Percentiles rank a stretch among this genome's conserved stretches.
These are phyloP conservation scores for Amanita molliuscula DNA, from an alignment of 768 basidiomycete genomes.

Conservation along the genomic window DNA sequence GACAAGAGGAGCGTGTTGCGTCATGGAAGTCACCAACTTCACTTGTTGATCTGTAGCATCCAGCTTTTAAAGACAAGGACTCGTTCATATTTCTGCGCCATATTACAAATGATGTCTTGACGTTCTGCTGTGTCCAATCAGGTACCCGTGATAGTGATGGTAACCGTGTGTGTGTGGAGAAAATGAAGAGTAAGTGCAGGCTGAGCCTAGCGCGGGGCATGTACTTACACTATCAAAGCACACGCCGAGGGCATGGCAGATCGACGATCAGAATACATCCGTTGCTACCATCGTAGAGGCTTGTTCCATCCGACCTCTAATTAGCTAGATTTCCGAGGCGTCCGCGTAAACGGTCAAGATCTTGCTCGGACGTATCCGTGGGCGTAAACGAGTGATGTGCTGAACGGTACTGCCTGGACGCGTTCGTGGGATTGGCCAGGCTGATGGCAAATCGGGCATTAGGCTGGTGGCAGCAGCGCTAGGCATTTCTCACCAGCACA, in stretches of 20 bases:
- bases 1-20: neutral
- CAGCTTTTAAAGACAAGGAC: too few species aligned
- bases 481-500: slow-evolving; percentile 4
- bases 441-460: slow-evolving; percentile 2
- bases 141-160: too few species aligned
- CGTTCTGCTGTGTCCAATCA: too few species aligned
- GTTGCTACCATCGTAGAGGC: neutral
- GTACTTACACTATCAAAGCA: too few species aligned
- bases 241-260: neutral
- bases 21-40: neutral
- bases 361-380: neutral
- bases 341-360: slow-evolving; percentile 11
- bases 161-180: neutral
- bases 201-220: neutral
- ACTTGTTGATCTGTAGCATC: neutral
- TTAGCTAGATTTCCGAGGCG: slow-evolving; percentile 12
- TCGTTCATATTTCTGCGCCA: neutral
- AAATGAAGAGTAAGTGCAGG: neutral
- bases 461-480: slow-evolving; percentile 1
- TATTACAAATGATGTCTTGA: too few species aligned
- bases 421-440: neutral
- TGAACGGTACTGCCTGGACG: neutral
- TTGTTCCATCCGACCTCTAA: neutral
- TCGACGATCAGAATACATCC: neutral
- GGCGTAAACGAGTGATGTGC: neutral